Percentiles rank a stretch among this genome's conserved stretches.
These are phyloP conservation scores for Chimonanthus praecox DNA, from an alignment of 164 flowering plant species.

Conservation along the genomic window DNA sequence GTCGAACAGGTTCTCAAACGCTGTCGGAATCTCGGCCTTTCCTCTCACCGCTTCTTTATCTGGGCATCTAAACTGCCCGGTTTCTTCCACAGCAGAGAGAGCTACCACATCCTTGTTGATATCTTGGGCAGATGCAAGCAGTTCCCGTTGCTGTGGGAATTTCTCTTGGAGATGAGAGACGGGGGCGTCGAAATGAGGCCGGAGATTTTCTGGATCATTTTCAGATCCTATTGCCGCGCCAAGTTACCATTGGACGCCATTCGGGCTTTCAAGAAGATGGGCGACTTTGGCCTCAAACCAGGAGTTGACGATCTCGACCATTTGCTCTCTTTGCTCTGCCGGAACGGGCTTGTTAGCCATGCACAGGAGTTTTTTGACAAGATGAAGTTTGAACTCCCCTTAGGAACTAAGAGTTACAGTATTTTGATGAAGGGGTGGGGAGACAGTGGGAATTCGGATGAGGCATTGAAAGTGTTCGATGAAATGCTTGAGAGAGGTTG, in stretches of 20 bases:
- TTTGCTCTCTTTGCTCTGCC: slow-evolving; percentile 53
- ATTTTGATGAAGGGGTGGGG: slow-evolving; percentile 81
- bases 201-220: slow-evolving; percentile 58
- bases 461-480: slow-evolving; percentile 61
- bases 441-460: slow-evolving; percentile 33
- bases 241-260: slow-evolving; percentile 73
- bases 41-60: slow-evolving; percentile 74
- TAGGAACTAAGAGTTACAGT: slow-evolving; percentile 52
- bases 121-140: slow-evolving; percentile 65
- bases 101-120: slow-evolving; percentile 55
- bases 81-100: slow-evolving; percentile 44
- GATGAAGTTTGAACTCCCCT: slow-evolving; percentile 35
- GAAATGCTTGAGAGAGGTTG: slow-evolving; percentile 66
- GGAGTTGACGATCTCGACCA: slow-evolving; percentile 52
- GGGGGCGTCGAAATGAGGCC: slow-evolving; percentile 29
- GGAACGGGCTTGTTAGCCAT: slow-evolving; percentile 44
- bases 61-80: slow-evolving; percentile 60
- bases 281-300: slow-evolving; percentile 59
- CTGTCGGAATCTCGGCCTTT: slow-evolving; percentile 62
- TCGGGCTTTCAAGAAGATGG: slow-evolving; percentile 63
- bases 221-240: slow-evolving; percentile 64
- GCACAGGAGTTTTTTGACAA: slow-evolving; percentile 68
- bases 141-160: slow-evolving; percentile 83
- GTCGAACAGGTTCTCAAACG: slow-evolving; percentile 82
- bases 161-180: slow-evolving; percentile 52